phyloP scores from a whole-genome alignment of 164 flowering plant species.

The Nymphaea thermarum region DNA sequence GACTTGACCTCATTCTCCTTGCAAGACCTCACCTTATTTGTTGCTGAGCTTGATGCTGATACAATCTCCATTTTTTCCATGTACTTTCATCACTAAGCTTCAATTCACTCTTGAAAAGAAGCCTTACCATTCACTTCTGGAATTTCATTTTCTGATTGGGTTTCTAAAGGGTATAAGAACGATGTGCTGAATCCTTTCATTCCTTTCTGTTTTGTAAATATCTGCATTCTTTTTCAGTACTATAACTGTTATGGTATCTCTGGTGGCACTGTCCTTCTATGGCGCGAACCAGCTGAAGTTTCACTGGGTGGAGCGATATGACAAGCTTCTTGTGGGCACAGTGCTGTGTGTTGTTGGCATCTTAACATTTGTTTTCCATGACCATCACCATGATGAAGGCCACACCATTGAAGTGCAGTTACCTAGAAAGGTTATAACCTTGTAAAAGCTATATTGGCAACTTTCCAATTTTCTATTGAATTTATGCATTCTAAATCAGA shows the following conservation, averaged over 20 bases:
- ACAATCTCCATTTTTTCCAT: no score
- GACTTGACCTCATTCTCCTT: no score
- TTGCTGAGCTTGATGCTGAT: no score
- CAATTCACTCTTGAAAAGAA: no score
- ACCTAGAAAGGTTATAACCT: constrained; percentile 44
- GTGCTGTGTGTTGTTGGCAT: constrained; percentile 89
- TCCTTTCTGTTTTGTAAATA: background rate
- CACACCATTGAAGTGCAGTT: constrained; percentile 24
- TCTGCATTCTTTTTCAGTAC: constrained; percentile 46
- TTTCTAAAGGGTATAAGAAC: no score
- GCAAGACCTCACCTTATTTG: no score
- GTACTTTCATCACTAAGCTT: no score
- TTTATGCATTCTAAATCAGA: no score
- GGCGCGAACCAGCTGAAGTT: constrained; percentile 98
- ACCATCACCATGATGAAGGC: constrained; percentile 53
- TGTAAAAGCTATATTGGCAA: background rate
- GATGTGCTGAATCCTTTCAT: no score
- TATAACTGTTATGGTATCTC: constrained; percentile 84
- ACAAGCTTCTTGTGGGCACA: constrained; percentile 93
- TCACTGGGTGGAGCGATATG: constrained; percentile 92
- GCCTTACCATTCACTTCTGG: no score
- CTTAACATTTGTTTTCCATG: constrained; percentile 74
- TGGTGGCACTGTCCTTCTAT: constrained; percentile 94
- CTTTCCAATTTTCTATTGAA: no score
- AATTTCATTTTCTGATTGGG: no score